Base-by-base conservation (phyloP, 2,329 filamentous ascomycete genomes). In the Tolypocladium inflatum region DNA sequence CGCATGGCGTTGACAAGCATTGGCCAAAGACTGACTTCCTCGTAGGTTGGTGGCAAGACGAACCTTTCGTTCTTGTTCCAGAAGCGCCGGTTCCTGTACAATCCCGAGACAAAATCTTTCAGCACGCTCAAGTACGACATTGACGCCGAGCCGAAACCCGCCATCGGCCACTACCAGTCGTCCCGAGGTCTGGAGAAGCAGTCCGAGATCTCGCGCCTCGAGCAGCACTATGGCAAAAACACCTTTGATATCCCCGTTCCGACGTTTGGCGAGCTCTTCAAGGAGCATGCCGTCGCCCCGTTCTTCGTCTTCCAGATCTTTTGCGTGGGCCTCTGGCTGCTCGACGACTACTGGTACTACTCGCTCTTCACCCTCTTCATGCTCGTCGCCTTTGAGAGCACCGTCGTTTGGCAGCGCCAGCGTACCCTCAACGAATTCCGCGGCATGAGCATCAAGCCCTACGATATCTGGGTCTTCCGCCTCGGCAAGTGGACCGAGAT, bases 261-360 rank as follows among this genome's bases (percentile, higher is more conserved):
- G 4, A 93, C 89, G 13, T 99, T 99, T 66, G 86, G 88, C 55
- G 94, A 99, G 76, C 83, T 99, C 55, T 99, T 96, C 83, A 90
- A 96, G 74, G 94, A 99, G 74, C 95, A 99, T 73, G 93, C 95
- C 30, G 95, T 99, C 26, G 95, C 95, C 26, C 94, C 94, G 6
- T 99, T 99, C 80, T 99, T 99, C 75, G 92, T 99, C 62, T 99
- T 99, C 77, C 94, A 99, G 79, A 81, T 99, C 61, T 99, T 99
- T 79, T 99, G 95, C 67, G 94, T 99, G 59, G 95, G 94, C 19
- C 78, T 99, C 61, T 99, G 94, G 94, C 90, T 97, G 86, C 78
- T 99, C 70, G 94, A 99, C 70, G 95, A 99, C 76, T 99, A 97
- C 77, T 99, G 95, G 94, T 99, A 99, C 79, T 99, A 99, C 77